A percentile compares a stretch with the other conserved stretches of the same genome.
phyloP scores from a whole-genome alignment of 805 yeast species.

The Wickerhamiella vanderwaltii region DNA sequence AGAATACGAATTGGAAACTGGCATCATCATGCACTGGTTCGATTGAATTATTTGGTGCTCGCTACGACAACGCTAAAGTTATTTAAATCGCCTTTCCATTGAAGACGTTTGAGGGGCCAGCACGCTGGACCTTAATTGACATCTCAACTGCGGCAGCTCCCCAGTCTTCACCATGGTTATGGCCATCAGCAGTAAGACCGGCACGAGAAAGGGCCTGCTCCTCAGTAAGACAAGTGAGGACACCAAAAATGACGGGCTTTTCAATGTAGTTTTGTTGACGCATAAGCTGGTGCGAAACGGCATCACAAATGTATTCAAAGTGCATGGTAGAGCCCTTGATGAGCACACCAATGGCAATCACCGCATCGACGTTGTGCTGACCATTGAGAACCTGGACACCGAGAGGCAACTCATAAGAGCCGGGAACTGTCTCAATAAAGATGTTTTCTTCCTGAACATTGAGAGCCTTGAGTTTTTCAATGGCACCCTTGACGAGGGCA shows the following conservation, averaged over 20 bases:
- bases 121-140: slow-evolving; percentile 33
- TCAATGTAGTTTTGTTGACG: slow-evolving; percentile 53
- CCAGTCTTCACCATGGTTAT: slow-evolving; percentile 98
- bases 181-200: slow-evolving; percentile 63
- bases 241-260: slow-evolving; percentile 84
- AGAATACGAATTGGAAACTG: too few relatives aligned
- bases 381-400: slow-evolving; percentile 41
- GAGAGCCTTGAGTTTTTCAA: slow-evolving; percentile 41
- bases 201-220: slow-evolving; percentile 91
- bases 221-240: slow-evolving; percentile 84
- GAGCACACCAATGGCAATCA: slow-evolving; percentile 86
- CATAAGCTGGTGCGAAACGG: slow-evolving; percentile 80
- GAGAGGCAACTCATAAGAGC: slow-evolving; percentile 85
- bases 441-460: slow-evolving; percentile 73
- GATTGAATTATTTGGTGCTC: too few relatives aligned
- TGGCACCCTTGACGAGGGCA: slow-evolving; percentile 69
- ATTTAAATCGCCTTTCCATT: background rate
- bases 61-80: too few relatives aligned
- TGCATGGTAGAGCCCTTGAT: slow-evolving; percentile 98
- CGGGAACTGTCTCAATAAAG: slow-evolving; percentile 77
- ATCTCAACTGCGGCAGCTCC: slow-evolving; percentile 98
- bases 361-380: slow-evolving; percentile 47
- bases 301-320: slow-evolving; percentile 91
- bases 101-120: too few relatives aligned
- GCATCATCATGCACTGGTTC: too few relatives aligned